phyloP scores from a whole-genome alignment of 768 basidiomycete genomes.

The Boletus subcaerulescens region DNA sequence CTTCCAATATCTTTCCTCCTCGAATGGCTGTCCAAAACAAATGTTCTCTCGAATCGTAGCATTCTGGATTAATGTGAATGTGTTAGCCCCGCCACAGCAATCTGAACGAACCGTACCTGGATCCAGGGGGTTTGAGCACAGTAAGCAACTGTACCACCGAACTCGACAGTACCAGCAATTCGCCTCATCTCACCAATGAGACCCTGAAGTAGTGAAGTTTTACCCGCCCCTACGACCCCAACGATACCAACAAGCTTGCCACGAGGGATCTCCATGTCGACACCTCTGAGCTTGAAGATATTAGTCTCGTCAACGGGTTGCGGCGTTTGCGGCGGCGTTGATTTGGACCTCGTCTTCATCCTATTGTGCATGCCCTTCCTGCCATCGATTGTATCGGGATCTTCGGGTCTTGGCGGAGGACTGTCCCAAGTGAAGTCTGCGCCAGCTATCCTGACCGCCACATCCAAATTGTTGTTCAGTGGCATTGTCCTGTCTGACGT shows the following conservation, averaged over 20 bases:
- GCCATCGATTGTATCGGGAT: constrained; percentile 13
- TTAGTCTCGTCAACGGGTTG: constrained; percentile 35
- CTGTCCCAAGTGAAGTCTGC: constrained; percentile 89
- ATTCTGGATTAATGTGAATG: constrained; percentile 41
- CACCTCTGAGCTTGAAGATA: constrained; percentile 62
- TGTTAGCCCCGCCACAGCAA: not conserved
- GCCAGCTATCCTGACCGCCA: constrained; percentile 62
- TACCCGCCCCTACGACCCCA: constrained; percentile 59
- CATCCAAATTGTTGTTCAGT: constrained; percentile 52
- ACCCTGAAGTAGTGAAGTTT: constrained; percentile 67
- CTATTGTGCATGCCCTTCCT: constrained; percentile 1
- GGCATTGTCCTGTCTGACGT: constrained; percentile 55
- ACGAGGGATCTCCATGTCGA: constrained; percentile 66
- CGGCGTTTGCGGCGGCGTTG: constrained; percentile 22
- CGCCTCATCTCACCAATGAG: constrained; percentile 82
- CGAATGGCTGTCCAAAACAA: constrained; percentile 80
- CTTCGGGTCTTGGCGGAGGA: constrained; percentile 51
- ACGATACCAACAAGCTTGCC: constrained; percentile 85
- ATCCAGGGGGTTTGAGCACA: constrained; percentile 93
- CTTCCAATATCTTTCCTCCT: constrained; percentile 79
- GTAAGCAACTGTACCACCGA: constrained; percentile 77
- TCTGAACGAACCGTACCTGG: constrained; percentile 42
- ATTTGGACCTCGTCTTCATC: constrained; percentile 15
- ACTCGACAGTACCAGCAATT: constrained; percentile 60
- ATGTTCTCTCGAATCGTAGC: constrained; percentile 88